Conservation (phyloP, 345 rosid species). For the Aquilaria yunnanensis region DNA sequence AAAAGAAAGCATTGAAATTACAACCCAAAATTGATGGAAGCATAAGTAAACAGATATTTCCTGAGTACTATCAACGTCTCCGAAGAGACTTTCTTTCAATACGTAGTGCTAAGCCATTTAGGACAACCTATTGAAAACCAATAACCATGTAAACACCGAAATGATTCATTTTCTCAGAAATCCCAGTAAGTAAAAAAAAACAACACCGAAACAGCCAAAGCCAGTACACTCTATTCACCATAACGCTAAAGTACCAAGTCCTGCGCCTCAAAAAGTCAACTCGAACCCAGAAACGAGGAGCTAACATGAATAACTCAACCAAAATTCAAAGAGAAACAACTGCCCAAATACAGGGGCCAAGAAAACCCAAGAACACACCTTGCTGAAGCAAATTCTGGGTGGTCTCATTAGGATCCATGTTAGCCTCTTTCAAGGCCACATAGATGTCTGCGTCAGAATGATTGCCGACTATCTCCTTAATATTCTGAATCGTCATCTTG, state of each 20-base stretch:
- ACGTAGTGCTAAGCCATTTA: too few species aligned
- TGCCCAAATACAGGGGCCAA: background rate
- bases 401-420: slow-evolving; percentile 85
- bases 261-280: background rate
- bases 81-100: too few species aligned
- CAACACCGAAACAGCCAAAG: background rate
- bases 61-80: too few species aligned
- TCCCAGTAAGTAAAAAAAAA: background rate
- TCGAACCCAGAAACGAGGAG: background rate
- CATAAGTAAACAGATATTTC: background rate
- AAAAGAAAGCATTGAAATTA: background rate
- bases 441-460: slow-evolving; percentile 77
- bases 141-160: too few species aligned
- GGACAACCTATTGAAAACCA: too few species aligned
- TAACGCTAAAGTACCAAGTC: background rate
- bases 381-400: slow-evolving; percentile 66
- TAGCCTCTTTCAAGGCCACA: slow-evolving; percentile 52
- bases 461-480: slow-evolving; percentile 71
- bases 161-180: too few species aligned
- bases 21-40: background rate
- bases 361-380: slow-evolving; percentile 32
- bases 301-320: background rate
- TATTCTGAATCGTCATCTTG: slow-evolving; percentile 54
- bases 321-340: background rate
- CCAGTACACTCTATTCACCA: background rate